A percentile compares a stretch with the other conserved stretches of the same genome.
Conservation (phyloP, 176 grass and related monocot genomes). For the Rhynchospora breviuscula region DNA sequence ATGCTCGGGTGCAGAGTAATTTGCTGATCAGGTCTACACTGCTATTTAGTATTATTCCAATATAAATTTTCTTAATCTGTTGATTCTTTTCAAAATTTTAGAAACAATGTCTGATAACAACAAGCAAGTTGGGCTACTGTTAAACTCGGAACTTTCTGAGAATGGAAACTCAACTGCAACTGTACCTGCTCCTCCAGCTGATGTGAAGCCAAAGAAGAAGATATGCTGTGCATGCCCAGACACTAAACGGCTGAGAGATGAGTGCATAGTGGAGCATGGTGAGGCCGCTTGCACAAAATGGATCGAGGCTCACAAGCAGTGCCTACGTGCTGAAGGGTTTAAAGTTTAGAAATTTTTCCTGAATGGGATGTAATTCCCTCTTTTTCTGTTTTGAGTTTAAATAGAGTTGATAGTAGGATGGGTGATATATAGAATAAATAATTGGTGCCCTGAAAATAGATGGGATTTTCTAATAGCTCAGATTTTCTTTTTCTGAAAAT, state of each 20-base stretch:
- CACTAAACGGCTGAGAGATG: conserved; percentile 77
- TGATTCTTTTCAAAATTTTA: too few relatives aligned
- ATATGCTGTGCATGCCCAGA: conserved; percentile 88
- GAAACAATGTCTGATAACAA: not conserved
- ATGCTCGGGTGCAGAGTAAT: too few relatives aligned
- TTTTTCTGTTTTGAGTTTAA: too few relatives aligned
- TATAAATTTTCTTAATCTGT: too few relatives aligned
- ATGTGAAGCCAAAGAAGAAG: conserved; percentile 77
- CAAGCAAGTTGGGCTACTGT: conserved; percentile 31
- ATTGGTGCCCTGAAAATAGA: too few relatives aligned
- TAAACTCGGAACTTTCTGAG: conserved; percentile 48
- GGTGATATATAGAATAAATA: too few relatives aligned
- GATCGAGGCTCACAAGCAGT: conserved; percentile 69
- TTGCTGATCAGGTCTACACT: too few relatives aligned
- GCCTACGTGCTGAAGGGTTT: conserved; percentile 74
- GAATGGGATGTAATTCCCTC: too few relatives aligned
- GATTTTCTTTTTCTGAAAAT: too few relatives aligned
- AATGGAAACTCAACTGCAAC: conserved; percentile 20
- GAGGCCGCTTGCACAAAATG: conserved; percentile 66
- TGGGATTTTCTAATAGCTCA: too few relatives aligned
- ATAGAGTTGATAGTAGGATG: too few relatives aligned
- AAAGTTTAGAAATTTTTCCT: conserved; percentile 40
- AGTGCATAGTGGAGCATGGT: conserved; percentile 66
- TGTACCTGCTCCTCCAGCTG: conserved; percentile 20
- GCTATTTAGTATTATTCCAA: too few relatives aligned